Percentiles rank a stretch among this genome's conserved stretches.
Conservation (phyloP, 1,284 basidiomycete genomes). For the Leccinum pachyderme region DNA sequence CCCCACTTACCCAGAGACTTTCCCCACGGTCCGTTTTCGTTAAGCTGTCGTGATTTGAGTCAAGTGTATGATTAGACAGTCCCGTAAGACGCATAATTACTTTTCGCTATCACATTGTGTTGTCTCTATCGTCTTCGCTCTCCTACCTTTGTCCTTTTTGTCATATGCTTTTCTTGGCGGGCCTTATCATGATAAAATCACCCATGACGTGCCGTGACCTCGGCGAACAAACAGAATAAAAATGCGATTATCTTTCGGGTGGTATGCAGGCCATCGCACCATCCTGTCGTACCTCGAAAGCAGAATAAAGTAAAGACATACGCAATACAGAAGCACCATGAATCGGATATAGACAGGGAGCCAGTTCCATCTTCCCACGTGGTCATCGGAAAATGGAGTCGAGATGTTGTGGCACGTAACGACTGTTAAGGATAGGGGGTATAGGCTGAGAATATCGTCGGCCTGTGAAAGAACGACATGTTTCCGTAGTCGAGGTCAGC, state of each 20-base stretch:
- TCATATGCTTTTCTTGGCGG: neutral
- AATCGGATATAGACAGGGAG: constrained; percentile 27
- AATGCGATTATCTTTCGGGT: constrained; percentile 25
- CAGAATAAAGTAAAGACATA: constrained; percentile 32
- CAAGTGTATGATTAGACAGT: constrained; percentile 28
- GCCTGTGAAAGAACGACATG: constrained; percentile 30
- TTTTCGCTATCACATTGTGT: constrained; percentile 1
- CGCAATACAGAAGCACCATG: constrained; percentile 30
- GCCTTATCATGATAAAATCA: neutral
- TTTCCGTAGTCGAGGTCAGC: constrained; percentile 30
- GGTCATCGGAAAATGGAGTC: constrained; percentile 6
- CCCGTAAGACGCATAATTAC: neutral
- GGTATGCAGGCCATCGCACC: constrained; percentile 9
- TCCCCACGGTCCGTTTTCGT: neutral
- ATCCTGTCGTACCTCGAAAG: constrained; percentile 20
- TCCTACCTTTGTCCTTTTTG: neutral
- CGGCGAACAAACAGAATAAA: constrained; percentile 13
- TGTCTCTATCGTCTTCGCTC: neutral
- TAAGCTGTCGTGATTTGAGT: constrained; percentile 9
- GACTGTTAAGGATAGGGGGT: constrained; percentile 32
- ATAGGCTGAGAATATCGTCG: constrained; percentile 29
- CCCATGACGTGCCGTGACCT: neutral
- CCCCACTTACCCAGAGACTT: constrained; percentile 2
- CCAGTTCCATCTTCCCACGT: constrained; percentile 11
- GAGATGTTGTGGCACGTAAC: constrained; percentile 21